Evolutionary conservation across 1,284 basidiomycete genomes (phyloP), one percentile per base, ranked within the genome.

Genomic region (Hemileia vastatrix): DNA sequence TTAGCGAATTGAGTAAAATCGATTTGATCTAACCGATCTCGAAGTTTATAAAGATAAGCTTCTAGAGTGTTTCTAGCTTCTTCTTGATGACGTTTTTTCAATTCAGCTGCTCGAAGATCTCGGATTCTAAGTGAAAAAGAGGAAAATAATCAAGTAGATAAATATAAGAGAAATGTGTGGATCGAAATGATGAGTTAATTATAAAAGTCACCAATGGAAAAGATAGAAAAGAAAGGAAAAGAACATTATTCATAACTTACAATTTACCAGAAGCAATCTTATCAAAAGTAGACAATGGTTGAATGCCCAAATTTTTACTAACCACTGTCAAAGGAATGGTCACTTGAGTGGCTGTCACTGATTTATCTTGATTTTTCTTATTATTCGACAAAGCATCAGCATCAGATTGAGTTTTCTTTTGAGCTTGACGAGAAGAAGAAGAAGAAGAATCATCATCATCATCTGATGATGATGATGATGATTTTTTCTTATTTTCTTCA

Each of bases 1-100:
- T 84, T 86, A 47, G 86, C 90, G 74, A 84, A 93, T 72, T 86
- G 85, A 75, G 83, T 83, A 78, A 91, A 88, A 15, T 87, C 86
- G 15, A 43, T 6, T 44, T 85, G 83, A 24, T 84, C 82, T 6
- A 97, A 78, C 23, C 92, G 80, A 73, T 93, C 92, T 21, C 90
- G 85, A 33, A 96, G 79, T 62, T 86, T 84, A 79, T 99, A 99
- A 18, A 97, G 77, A 76, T 93, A 94, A 24, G 86, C 83, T 77
- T 99, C 95, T 61, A 99, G 84, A 27, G 83, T 81, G 77, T 99
- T 99, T 60, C 86, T 83, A 1, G 90, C 89, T 76, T 97, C 94
- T 72, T 94, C 94, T 54, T 85, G 84, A 57, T 84, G 83, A 27
- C 80, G 81, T 73, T 90, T 91, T 18, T 84, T 82, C 1, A 80